These are phyloP conservation scores for Sistotremastrum suecicum DNA, from an alignment of 768 basidiomycete species.

Conservation along the genomic window DNA sequence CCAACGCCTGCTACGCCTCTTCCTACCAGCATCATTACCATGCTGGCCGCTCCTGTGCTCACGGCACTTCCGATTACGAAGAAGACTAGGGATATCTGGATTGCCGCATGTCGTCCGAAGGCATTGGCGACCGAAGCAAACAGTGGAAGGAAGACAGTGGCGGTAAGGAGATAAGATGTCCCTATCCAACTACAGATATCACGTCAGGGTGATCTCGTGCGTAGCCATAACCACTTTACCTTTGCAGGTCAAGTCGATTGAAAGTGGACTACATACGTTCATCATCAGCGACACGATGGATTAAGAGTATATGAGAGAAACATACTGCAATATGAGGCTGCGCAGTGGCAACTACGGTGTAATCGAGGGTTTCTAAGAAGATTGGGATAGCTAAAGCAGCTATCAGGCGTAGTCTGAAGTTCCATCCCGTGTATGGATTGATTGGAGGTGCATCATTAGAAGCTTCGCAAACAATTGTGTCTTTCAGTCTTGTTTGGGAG, in stretches of 20 bases:
- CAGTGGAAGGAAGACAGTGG: conserved; percentile 38
- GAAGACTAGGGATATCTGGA: conserved; percentile 29
- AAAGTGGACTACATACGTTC: conserved; percentile 16
- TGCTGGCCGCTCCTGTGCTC: conserved; percentile 31
- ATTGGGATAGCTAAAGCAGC: conserved; percentile 27
- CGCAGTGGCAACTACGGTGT: conserved; percentile 36
- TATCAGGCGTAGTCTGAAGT: not conserved
- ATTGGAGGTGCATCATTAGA: too few species aligned
- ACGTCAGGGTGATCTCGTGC: not conserved
- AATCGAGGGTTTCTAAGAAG: conserved; percentile 25
- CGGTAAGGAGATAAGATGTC: conserved; percentile 34
- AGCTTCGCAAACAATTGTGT: too few species aligned
- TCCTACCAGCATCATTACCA: conserved; percentile 31
- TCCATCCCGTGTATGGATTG: too few species aligned
- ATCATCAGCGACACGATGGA: not conserved
- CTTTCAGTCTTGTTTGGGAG: too few species aligned
- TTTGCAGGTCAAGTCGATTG: conserved; percentile 21
- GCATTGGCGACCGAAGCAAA: conserved; percentile 36
- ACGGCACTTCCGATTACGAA: conserved; percentile 33
- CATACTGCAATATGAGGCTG: conserved; percentile 36
- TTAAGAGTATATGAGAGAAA: not conserved
- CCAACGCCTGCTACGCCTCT: conserved; percentile 35
- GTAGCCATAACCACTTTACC: conserved; percentile 5
- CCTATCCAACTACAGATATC: conserved; percentile 28
- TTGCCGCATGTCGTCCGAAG: conserved; percentile 34